Evolutionary conservation across 352 stramenopile genomes (phyloP), one percentile per base, ranked within the genome.

Genomic region (Globisporangium megalacanthum): DNA sequence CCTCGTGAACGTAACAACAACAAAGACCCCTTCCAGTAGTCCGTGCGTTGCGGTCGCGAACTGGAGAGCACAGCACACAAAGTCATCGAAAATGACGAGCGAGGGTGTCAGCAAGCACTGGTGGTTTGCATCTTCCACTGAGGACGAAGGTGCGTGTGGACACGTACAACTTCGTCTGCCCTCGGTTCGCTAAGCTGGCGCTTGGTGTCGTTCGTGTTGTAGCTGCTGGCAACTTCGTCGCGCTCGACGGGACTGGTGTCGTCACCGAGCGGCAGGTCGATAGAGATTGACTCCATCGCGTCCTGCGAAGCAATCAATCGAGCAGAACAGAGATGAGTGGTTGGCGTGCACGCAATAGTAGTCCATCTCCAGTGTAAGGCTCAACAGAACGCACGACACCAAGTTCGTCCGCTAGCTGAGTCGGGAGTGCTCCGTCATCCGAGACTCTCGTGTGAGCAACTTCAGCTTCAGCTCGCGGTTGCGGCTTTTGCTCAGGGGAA

Each of bases 21-120:
- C 17, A 20, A 56, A 33, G 51, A 64, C 6, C 4, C 51, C 58
- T 47, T 59, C 58, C 7, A 59, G 58, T 14, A 64, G 33, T 6
- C 58, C 51, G 2, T 33, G 45, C 0, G 13, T 17, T 49, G 58
- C 58, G 3, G 22, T 5, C 7, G 36, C 29, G 22, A 64, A 64
- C 51, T 64, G 29, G 25, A 44, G 6, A 14, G 22, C 14, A 3
- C 31, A 14, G 6, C 41, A 47, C 41, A 22, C 15, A 5, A 39
- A 13, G 35, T 8, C 10, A 22, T 20, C 4, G 11, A 45, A 14
- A 17, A n/a, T 6, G 17, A 22, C 41, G 17, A 47, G 14, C 25
- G 17, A 47, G 14, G 17, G 6, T 9, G 5, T 9, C 41, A 47
- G 14, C 22, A 22, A 47, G 14, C 22, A 22, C 17, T 10, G 6